Conservation (phyloP, 352 stramenopile genomes). For the Globisporangium mamillatum region DNA sequence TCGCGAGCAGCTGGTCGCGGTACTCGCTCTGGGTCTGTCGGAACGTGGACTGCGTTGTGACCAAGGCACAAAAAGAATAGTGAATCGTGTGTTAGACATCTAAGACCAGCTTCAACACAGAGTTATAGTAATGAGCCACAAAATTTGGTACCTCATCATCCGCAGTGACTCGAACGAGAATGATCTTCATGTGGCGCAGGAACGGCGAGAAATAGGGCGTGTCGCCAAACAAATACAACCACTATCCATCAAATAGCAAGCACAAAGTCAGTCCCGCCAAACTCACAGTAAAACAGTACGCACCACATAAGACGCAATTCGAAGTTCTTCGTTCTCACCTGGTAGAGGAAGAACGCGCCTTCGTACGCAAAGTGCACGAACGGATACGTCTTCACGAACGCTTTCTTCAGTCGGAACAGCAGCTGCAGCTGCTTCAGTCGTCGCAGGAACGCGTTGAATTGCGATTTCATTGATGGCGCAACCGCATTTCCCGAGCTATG, state of each 20-base stretch:
- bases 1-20: conserved; percentile 44
- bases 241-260: conserved; percentile 28
- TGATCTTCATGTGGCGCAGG: conserved; percentile 63
- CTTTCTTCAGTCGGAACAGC: conserved; percentile 46
- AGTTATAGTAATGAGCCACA: not conserved
- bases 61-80: not conserved
- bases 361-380: conserved; percentile 80
- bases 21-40: conserved; percentile 56
- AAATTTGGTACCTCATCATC: conserved; percentile 54
- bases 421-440: conserved; percentile 45
- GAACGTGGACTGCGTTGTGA: conserved; percentile 32
- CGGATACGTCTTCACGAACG: conserved; percentile 68
- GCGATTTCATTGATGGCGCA: not conserved
- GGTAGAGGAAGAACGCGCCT: conserved; percentile 78
- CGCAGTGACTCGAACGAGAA: conserved; percentile 67
- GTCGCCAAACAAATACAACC: conserved; percentile 84
- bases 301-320: not conserved
- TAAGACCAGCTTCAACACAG: not conserved
- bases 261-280: not conserved
- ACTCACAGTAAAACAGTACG: not conserved
- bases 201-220: conserved; percentile 84
- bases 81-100: not conserved
- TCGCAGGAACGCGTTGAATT: conserved; percentile 40
- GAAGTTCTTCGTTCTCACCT: conserved; percentile 27
- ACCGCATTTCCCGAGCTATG: not conserved